Conservation (phyloP, 2,329 filamentous ascomycete genomes). For the Lomentospora prolificans region DNA sequence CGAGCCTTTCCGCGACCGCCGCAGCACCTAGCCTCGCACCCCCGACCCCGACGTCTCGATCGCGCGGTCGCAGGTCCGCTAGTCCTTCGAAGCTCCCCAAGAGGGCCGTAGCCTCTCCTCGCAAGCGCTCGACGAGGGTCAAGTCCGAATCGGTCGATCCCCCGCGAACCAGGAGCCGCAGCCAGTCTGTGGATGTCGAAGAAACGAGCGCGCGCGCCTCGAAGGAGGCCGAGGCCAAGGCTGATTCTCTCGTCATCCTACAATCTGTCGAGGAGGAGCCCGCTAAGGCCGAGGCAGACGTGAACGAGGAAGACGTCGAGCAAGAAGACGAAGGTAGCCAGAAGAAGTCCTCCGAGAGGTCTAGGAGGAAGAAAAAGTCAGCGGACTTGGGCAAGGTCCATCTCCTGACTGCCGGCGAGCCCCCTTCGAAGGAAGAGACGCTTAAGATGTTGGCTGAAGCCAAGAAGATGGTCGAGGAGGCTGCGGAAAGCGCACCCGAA, state of each 20-base stretch:
- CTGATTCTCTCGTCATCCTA: not conserved
- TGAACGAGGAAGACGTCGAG: slow-evolving; percentile 21
- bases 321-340: slow-evolving; percentile 20
- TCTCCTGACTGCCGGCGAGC: slow-evolving; percentile 43
- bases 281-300: slow-evolving; percentile 30
- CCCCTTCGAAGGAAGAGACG: slow-evolving; percentile 68
- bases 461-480: slow-evolving; percentile 74
- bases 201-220: slow-evolving; percentile 1
- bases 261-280: slow-evolving; percentile 8
- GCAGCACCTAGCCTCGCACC: slow-evolving; percentile 26
- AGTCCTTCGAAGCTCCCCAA: slow-evolving; percentile 44
- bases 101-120: slow-evolving; percentile 39
- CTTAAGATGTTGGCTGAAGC: slow-evolving; percentile 78
- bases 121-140: slow-evolving; percentile 35
- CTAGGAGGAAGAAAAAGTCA: slow-evolving; percentile 36
- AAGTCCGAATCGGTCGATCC: slow-evolving; percentile 6
- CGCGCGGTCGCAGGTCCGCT: slow-evolving; percentile 44
- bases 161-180: slow-evolving; percentile 6
- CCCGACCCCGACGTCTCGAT: slow-evolving; percentile 32
- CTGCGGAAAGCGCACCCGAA: slow-evolving; percentile 21
- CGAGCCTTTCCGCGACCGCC: slow-evolving; percentile 14
- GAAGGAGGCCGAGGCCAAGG: slow-evolving; percentile 4
- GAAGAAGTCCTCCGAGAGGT: slow-evolving; percentile 20
- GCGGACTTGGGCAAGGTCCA: slow-evolving; percentile 36
- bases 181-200: slow-evolving; percentile 7